Evolutionary conservation across 2,329 filamentous ascomycete genomes (phyloP).

Genomic region (Pseudogymnoascus sp.): DNA sequence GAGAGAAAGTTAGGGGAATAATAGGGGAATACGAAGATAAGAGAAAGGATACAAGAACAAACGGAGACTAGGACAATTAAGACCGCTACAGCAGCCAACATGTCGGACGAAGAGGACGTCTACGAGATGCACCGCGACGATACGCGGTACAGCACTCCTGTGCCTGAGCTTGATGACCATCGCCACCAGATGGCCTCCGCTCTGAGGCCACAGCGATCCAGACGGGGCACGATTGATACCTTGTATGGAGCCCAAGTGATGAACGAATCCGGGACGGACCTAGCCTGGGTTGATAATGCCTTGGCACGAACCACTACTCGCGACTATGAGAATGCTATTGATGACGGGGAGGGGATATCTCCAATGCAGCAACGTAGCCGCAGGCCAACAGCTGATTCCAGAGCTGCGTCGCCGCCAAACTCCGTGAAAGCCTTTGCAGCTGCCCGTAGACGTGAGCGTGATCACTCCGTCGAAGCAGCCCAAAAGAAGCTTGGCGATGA

Average conservation of each 20-base stretch:
- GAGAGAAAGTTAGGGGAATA: not conserved
- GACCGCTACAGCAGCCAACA: constrained; percentile 37
- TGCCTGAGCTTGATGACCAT: constrained; percentile 83
- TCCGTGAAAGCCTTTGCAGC: constrained; percentile 97
- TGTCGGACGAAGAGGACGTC: constrained; percentile 62
- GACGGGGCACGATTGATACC: constrained; percentile 69
- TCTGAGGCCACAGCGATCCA: constrained; percentile 52
- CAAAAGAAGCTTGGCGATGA: constrained; percentile 33
- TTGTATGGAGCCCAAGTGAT: constrained; percentile 46
- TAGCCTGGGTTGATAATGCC: constrained; percentile 34
- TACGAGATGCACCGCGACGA: constrained; percentile 35
- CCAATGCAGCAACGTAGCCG: constrained; percentile 40
- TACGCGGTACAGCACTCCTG: constrained; percentile 63
- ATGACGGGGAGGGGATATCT: constrained; percentile 45
- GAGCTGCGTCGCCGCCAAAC: constrained; percentile 82
- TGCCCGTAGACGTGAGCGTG: constrained; percentile 76
- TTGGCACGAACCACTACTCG: constrained; percentile 52
- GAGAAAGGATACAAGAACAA: not conserved
- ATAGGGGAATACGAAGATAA: not conserved
- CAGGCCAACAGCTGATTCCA: constrained; percentile 48
- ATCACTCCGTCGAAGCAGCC: constrained; percentile 42
- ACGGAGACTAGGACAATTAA: not conserved
- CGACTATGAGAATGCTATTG: constrained; percentile 52
- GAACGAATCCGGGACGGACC: constrained; percentile 27
- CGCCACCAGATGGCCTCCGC: constrained; percentile 58